phyloP scores from a whole-genome alignment of 2,329 filamentous ascomycete genomes.

The Fusarium phyllophilum region DNA sequence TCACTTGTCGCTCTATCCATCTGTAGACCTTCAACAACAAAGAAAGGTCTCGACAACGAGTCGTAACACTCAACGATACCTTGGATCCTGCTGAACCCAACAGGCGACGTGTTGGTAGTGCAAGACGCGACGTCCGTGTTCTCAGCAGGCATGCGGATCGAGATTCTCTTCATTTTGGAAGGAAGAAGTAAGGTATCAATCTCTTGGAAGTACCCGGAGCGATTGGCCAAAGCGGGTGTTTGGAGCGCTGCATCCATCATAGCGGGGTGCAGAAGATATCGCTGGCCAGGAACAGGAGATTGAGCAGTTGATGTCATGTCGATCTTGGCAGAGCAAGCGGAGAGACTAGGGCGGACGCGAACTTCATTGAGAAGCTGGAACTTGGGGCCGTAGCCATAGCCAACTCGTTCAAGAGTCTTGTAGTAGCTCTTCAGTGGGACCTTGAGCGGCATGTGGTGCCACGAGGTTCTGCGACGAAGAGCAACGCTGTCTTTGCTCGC shows the following conservation, averaged over 20 bases:
- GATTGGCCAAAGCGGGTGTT: constrained; percentile 37
- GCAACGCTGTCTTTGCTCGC: neutral
- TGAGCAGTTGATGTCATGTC: constrained; percentile 26
- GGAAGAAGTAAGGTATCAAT: constrained; percentile 37
- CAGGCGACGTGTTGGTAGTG: constrained; percentile 32
- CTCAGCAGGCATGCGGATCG: constrained; percentile 34
- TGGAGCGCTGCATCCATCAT: constrained; percentile 42
- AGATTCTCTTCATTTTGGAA: constrained; percentile 37
- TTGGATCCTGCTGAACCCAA: constrained; percentile 35
- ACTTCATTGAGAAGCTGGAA: constrained; percentile 40
- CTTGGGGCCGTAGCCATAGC: constrained; percentile 39
- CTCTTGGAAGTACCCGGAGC: constrained; percentile 38
- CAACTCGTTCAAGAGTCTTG: constrained; percentile 37
- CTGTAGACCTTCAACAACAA: constrained; percentile 35
- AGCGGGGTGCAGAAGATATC: constrained; percentile 37
- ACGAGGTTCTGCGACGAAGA: constrained; percentile 27
- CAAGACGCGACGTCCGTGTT: constrained; percentile 34
- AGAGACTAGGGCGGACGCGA: constrained; percentile 33
- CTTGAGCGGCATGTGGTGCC: constrained; percentile 37
- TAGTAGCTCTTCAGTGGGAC: constrained; percentile 40
- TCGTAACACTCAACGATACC: constrained; percentile 36
- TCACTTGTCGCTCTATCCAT: constrained; percentile 38
- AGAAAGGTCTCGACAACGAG: constrained; percentile 28
- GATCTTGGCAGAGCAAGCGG: constrained; percentile 37
- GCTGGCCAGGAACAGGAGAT: constrained; percentile 35